Percentiles rank a stretch among this genome's conserved stretches.
These are phyloP conservation scores for Pseudogymnoascus sp. DNA, from an alignment of 2,329 filamentous ascomycete species.

Conservation along the genomic window DNA sequence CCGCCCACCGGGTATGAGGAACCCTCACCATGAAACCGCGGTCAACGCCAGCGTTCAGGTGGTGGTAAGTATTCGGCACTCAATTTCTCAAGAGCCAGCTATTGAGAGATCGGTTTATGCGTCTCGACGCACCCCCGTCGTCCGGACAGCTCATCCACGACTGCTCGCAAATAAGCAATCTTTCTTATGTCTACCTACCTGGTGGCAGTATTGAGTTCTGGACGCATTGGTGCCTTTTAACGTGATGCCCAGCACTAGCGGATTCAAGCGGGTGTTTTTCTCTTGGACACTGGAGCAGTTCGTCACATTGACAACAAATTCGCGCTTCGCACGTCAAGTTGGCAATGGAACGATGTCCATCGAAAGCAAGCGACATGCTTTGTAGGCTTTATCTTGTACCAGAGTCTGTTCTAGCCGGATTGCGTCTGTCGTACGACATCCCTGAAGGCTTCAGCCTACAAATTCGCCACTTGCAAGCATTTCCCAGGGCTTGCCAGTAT, in stretches of 20 bases:
- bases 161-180: background rate
- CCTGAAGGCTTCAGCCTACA: conserved; percentile 44
- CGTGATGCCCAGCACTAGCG: conserved; percentile 11
- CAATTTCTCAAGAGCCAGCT: background rate
- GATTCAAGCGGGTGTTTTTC: background rate
- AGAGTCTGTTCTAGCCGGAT: background rate
- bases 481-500: conserved; percentile 62
- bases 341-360: background rate
- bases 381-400: background rate
- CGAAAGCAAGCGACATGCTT: background rate
- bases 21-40: background rate
- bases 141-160: background rate
- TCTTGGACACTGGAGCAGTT: background rate
- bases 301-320: background rate
- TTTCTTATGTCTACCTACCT: background rate
- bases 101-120: background rate
- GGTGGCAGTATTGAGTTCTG: background rate
- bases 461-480: conserved; percentile 60
- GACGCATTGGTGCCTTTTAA: conserved; percentile 3
- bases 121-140: background rate
- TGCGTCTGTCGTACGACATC: background rate
- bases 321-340: background rate
- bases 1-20: background rate
- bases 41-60: background rate
- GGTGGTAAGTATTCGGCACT: background rate